Base-by-base conservation (phyloP, 139 green algal genomes). In the Desmodesmus armatus region DNA sequence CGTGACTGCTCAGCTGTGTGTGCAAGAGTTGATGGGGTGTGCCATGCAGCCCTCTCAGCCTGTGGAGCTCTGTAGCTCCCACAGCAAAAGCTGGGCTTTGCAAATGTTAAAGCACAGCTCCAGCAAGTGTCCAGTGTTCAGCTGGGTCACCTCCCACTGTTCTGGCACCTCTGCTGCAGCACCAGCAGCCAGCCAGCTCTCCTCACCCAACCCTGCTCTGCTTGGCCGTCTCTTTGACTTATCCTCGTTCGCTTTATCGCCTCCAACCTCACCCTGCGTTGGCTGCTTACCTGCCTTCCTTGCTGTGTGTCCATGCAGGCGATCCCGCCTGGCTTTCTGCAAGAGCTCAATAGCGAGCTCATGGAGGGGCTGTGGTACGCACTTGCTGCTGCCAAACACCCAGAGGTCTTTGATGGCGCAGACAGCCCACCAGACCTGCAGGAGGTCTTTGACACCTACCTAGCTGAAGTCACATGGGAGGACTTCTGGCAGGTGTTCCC, bases 401-500 rank as follows among this genome's bases (percentile, higher is more conserved):
- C 78, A 15, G 63, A 37, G 19, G 4, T 76, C 62, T 13, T 15
- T 9, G 15, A 15, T 29, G 40, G 31, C 29, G 17, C 43, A 29
- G 2, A 17, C 73, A 29, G 5, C 31, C 13, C 39, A 47, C 29
- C 44, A 25, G 53, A 72, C 5, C 41, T 29, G 7, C 71, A 79
- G 25, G 41, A 51, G 15, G 11, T 75, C 15, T 35, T 63, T 4
- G 31, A 19, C 33, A 43, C 43, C 27, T 75, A 27, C 31, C 63
- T 70, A 39, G 74, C 74, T 49, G 53, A 74, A 23, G 58, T 67
- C 17, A 83, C 77, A 53, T 83, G 77, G 77, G 25, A 65, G 0
- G 77, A 83, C 7, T 83, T 83, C 37, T 83, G 27, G 78, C 39
- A 70, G 17, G 78, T 33, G 3, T 84, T 84, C n/a, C 78, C 78